phyloP scores from a whole-genome alignment of 2,329 filamentous ascomycete genomes.

The Aspergillus fructus region DNA sequence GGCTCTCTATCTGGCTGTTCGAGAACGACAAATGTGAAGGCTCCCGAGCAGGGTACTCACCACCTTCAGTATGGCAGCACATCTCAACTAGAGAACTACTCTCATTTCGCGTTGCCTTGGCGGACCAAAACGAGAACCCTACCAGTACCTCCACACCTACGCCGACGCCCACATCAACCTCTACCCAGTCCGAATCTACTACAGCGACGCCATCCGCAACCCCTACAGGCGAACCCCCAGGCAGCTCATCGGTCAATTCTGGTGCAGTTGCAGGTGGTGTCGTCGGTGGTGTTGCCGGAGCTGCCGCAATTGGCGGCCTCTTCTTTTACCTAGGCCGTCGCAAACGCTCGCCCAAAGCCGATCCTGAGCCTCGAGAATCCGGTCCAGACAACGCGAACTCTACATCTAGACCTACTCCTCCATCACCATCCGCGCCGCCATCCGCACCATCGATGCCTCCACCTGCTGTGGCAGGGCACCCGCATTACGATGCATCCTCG shows the following conservation, averaged over 20 bases:
- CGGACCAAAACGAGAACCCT: background rate
- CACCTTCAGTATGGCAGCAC: constrained; percentile 6
- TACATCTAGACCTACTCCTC: background rate
- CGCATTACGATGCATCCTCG: background rate
- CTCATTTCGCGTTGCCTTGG: constrained; percentile 11
- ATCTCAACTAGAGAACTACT: constrained; percentile 3
- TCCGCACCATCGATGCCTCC: no score
- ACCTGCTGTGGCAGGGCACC: no score
- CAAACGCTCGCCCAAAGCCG: background rate
- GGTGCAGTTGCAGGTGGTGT: constrained; percentile 15
- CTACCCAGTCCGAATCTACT: background rate
- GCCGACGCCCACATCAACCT: background rate
- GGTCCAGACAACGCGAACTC: background rate
- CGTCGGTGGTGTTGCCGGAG: constrained; percentile 5
- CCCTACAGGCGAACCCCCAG: background rate
- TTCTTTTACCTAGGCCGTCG: constrained; percentile 16
- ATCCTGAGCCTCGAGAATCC: background rate
- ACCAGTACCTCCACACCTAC: background rate
- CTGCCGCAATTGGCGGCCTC: constrained; percentile 2
- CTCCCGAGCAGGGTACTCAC: constrained; percentile 5
- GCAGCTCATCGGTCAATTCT: background rate
- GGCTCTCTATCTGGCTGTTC: constrained; percentile 10
- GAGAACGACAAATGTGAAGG: constrained; percentile 10
- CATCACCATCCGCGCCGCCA: no score
- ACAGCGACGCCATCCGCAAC: background rate